Evolutionary conservation across 2,329 filamentous ascomycete species (phyloP).

Genomic region (Pestalotiopsis sp.): DNA sequence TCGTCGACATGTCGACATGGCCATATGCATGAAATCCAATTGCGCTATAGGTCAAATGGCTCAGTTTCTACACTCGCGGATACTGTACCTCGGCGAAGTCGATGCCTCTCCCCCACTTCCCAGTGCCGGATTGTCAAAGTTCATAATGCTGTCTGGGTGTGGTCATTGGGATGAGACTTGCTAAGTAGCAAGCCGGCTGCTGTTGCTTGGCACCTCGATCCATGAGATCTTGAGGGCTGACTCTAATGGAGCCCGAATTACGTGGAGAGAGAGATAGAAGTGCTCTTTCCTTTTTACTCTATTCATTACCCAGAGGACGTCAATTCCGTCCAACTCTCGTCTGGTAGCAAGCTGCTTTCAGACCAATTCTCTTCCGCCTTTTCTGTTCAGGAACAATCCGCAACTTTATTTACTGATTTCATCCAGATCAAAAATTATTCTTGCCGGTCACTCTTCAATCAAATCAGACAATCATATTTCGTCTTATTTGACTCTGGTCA

Average conservation of each 20-base stretch:
- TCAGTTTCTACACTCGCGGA: no score
- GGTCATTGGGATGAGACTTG: no score
- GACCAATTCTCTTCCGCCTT: not conserved
- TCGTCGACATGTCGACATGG: not conserved
- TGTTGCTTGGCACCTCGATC: no score
- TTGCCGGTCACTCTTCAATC: not conserved
- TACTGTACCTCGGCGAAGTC: no score
- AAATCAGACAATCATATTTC: not conserved
- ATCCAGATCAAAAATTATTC: not conserved
- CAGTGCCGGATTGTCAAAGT: no score
- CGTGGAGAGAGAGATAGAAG: no score
- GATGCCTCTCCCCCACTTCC: no score
- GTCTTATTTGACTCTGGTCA: not conserved
- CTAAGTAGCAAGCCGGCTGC: no score
- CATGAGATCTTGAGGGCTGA: no score
- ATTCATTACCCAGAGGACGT: not conserved
- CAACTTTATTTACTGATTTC: not conserved
- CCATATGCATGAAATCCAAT: not conserved
- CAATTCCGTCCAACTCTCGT: not conserved
- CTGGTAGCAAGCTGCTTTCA: not conserved
- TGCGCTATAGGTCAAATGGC: no score
- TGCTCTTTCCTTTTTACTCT: not conserved
- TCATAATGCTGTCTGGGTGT: no score
- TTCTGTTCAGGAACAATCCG: not conserved
- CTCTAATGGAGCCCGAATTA: no score